Evolutionary conservation across 2,329 filamentous ascomycete species (phyloP).

Genomic region (Ophiostoma perfectum): DNA sequence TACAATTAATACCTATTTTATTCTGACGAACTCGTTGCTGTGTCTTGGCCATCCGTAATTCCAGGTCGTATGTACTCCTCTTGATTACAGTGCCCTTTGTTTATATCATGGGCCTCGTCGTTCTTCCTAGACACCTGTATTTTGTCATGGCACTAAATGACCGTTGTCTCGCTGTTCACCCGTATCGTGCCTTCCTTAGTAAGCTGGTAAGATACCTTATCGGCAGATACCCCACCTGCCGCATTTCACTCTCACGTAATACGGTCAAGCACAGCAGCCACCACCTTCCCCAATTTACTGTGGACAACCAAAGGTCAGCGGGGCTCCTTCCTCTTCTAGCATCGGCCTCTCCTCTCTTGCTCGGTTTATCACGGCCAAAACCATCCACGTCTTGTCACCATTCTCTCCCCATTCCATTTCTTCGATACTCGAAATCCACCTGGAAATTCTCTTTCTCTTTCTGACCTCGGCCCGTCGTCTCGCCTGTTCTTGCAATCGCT

Average conservation of each 20-base stretch:
- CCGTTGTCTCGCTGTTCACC: too few species aligned
- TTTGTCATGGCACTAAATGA: too few species aligned
- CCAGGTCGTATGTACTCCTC: not conserved
- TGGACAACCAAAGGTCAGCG: conserved; percentile 5
- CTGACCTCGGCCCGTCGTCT: not conserved
- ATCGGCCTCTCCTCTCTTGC: conserved; percentile 1
- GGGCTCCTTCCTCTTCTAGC: conserved; percentile 23
- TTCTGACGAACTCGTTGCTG: not conserved
- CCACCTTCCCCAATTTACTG: conserved; percentile 8
- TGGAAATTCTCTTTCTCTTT: not conserved
- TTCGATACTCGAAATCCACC: not conserved
- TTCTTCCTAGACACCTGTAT: too few species aligned
- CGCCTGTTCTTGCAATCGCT: not conserved
- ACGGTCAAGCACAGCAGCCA: not conserved
- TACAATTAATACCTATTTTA: not conserved
- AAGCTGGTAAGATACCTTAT: not conserved
- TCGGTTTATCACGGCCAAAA: not conserved
- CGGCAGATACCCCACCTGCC: conserved; percentile 9
- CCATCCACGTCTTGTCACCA: not conserved
- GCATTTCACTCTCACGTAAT: conserved; percentile 5
- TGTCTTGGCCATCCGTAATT: not conserved
- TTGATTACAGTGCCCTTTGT: too few species aligned
- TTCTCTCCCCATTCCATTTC: not conserved
- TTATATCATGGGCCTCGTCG: too few species aligned
- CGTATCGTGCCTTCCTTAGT: not conserved